Evolutionary conservation across 192 early-diverging fungal genomes (phyloP).

Genomic region (Rhizophagus clarus): DNA sequence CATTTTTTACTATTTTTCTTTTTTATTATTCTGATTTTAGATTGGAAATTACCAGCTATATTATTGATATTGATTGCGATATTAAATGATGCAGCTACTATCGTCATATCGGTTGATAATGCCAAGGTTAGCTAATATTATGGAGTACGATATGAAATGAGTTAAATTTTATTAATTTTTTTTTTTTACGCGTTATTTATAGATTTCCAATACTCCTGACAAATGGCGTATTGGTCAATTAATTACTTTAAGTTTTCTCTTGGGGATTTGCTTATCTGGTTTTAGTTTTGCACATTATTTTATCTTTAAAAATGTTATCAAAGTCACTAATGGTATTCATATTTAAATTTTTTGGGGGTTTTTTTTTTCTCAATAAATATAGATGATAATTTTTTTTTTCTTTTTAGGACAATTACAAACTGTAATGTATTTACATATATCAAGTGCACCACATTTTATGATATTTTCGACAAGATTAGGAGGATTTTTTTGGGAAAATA

Average conservation of each 20-base stretch:
- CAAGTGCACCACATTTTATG: slow-evolving; percentile 90
- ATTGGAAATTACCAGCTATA: slow-evolving; percentile 79
- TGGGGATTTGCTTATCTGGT: slow-evolving; percentile 38
- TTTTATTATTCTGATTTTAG: slow-evolving; percentile 76
- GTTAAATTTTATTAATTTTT: no score
- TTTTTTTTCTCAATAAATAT: neutral
- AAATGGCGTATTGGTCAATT: slow-evolving; percentile 93
- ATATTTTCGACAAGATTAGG: slow-evolving; percentile 90
- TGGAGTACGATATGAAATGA: no score
- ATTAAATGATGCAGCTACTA: slow-evolving; percentile 86
- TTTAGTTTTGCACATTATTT: slow-evolving; percentile 14
- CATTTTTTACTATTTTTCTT: slow-evolving; percentile 98
- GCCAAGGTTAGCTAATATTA: slow-evolving; percentile 48
- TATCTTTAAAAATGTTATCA: neutral
- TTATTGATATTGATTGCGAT: slow-evolving; percentile 89
- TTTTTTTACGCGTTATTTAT: no score
- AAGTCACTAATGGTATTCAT: neutral
- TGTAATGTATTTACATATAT: slow-evolving; percentile 94
- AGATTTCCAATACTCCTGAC: slow-evolving; percentile 84
- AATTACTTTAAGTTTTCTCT: slow-evolving; percentile 77
- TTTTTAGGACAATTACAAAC: slow-evolving; percentile 61
- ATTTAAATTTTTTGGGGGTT: neutral
- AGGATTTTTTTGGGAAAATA: slow-evolving; percentile 85
- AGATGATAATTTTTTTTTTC: neutral
- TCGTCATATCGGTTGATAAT: slow-evolving; percentile 94